These are phyloP conservation scores for Diaporthe vaccinii DNA, from an alignment of 2,329 filamentous ascomycete species.

Conservation along the genomic window DNA sequence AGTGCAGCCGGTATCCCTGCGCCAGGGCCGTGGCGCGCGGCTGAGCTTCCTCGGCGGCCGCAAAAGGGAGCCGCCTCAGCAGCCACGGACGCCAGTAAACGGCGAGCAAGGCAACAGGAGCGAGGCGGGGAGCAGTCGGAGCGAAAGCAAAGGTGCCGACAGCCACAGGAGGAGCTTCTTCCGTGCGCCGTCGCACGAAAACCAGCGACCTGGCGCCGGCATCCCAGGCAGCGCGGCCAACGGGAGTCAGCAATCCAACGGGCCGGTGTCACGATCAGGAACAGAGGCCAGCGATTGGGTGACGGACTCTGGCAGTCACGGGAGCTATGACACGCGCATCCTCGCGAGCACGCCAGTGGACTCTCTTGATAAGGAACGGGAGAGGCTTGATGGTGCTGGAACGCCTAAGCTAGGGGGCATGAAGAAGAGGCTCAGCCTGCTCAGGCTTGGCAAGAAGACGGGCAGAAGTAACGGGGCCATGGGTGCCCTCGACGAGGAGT, in stretches of 20 bases:
- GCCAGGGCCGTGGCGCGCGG: slow-evolving; percentile 64
- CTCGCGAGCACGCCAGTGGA: slow-evolving; percentile 36
- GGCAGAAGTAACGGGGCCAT: slow-evolving; percentile 68
- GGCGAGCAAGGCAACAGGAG: slow-evolving; percentile 46
- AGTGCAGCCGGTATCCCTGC: slow-evolving; percentile 64
- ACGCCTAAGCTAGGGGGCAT: slow-evolving; percentile 72
- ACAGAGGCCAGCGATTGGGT: slow-evolving; percentile 49
- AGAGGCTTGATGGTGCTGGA: slow-evolving; percentile 46
- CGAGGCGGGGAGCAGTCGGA: slow-evolving; percentile 50
- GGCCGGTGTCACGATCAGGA: slow-evolving; percentile 24
- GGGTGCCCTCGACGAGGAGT: slow-evolving; percentile 70
- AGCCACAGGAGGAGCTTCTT: slow-evolving; percentile 61
- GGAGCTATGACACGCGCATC: slow-evolving; percentile 44
- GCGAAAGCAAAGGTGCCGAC: slow-evolving; percentile 46
- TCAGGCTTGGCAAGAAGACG: slow-evolving; percentile 80
- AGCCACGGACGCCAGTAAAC: slow-evolving; percentile 42
- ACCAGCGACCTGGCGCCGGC: slow-evolving; percentile 32
- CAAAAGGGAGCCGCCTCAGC: slow-evolving; percentile 57
- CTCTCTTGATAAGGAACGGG: slow-evolving; percentile 43
- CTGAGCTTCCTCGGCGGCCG: slow-evolving; percentile 70
- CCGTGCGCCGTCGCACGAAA: slow-evolving; percentile 54
- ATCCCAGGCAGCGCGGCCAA: slow-evolving; percentile 31
- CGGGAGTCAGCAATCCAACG: slow-evolving; percentile 32
- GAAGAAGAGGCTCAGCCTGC: slow-evolving; percentile 82
- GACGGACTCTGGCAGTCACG: slow-evolving; percentile 48